Base-by-base conservation (phyloP, 148 eudicot genomes). In the Heliamphora exappendiculata region DNA sequence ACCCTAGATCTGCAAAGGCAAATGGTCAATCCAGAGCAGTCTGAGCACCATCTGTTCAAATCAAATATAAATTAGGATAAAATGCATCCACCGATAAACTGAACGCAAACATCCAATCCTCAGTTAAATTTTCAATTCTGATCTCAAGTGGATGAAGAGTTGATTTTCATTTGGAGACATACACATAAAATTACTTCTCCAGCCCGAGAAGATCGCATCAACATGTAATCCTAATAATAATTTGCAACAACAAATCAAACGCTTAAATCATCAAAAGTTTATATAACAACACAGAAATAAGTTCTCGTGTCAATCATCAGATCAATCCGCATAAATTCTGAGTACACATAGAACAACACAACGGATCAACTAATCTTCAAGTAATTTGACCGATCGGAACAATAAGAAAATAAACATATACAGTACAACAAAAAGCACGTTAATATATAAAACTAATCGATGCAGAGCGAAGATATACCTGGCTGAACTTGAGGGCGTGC, bases 401-500 rank as follows among this genome's bases (percentile, higher is more conserved):
- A 20, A 49, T 42, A 64, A 0, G 4, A 64, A 13, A 24, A 31
- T 31, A 26, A 7, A 33, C 26, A 13, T 13, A 31, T 16, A 26
- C n/a, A 12, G 13, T 31, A 1, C 33, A 14, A 12, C 0, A 3
- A n/a, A 11, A 69, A 45, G 10, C 2, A n/a, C n/a, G n/a, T n/a
- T n/a, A n/a, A n/a, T n/a, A n/a, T n/a, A n/a, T n/a, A 0, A 36
- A 5, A 29, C 3, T 7, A 19, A 62, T 3, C 20, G n/a, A 31
- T 31, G n/a, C 36, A 67, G 26, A 42, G 13, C 16, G 5, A 4
- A 41, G 0, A 33, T 36, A 67, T 69, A 84, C 86, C 86, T 84
- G 86, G 44, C 80, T 70, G 24, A 78, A 78, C 42, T 70, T 78
- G 29, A 78, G 80, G 4, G 80, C 80, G 69, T 78, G 80, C 55